Evolutionary conservation across 2,329 filamentous ascomycete species (phyloP).

Genomic region (Curvularia spicifera): DNA sequence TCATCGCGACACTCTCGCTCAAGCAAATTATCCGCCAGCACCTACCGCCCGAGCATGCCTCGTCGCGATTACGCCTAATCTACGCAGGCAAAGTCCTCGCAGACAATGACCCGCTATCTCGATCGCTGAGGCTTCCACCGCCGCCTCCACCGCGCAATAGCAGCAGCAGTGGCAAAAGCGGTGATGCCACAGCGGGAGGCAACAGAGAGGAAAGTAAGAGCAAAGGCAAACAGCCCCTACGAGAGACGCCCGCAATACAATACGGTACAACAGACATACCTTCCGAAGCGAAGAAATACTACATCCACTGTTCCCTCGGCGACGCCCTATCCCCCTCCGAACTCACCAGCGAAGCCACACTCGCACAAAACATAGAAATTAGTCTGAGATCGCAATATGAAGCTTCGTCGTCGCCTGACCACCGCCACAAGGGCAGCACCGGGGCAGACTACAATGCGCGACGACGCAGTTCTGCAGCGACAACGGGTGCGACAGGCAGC

Average conservation of each 20-base stretch:
- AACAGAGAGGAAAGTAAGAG: conserved; percentile 48
- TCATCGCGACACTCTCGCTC: conserved; percentile 76
- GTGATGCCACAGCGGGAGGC: conserved; percentile 24
- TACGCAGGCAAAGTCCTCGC: conserved; percentile 85
- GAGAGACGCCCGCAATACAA: conserved; percentile 49
- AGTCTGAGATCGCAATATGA: conserved; percentile 43
- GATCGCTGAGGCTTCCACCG: conserved; percentile 69
- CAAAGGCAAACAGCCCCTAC: conserved; percentile 72
- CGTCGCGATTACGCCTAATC: conserved; percentile 83
- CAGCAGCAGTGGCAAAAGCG: conserved; percentile 9
- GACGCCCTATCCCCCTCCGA: conserved; percentile 71
- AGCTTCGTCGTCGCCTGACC: conserved; percentile 16
- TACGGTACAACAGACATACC: conserved; percentile 29
- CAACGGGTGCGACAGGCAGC: conserved; percentile 51
- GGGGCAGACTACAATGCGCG: conserved; percentile 15
- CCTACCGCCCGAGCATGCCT: conserved; percentile 66
- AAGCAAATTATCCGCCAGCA: conserved; percentile 81
- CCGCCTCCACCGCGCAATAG: conserved; percentile 56
- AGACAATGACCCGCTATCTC: conserved; percentile 71
- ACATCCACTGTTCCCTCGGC: conserved; percentile 95
- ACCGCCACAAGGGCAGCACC: conserved; percentile 24
- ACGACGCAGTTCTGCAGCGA: conserved; percentile 27
- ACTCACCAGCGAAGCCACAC: conserved; percentile 69
- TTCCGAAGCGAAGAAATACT: conserved; percentile 64
- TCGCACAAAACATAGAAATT: conserved; percentile 49